Base-by-base conservation (phyloP, 163 green algal genomes). In the Trebouxia gelatinosa region DNA sequence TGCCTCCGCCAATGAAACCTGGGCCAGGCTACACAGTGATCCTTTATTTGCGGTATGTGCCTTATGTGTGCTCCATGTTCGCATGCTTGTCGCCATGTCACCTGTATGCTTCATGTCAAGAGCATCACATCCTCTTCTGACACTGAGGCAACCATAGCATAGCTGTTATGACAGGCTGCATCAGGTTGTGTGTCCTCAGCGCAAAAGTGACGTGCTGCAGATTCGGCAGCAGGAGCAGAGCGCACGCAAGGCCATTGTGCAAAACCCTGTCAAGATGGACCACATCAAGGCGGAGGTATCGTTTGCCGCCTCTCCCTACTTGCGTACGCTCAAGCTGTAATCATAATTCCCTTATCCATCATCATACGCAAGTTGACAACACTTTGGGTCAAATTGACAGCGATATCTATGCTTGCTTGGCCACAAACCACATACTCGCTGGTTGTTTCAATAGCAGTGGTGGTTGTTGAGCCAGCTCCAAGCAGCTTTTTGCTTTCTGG, bases 251-350 rank as follows among this genome's bases (percentile, higher is more conserved):
- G 84, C 77, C 16, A 89, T 97, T 16, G 78, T 86, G 46, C 67
- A 86, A 38, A 97, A 97, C 80, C 93, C 93, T 19, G 82, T 96
- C 39, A 87, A 95, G 81, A 97, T 97, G 92, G 82, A 92, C 77
- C 83, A 86, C 54, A 93, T 97, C 74, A 89, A 94, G 43, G 83
- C 88, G 62, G 85, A 90, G 83, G 89, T 95, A 59, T 39, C 70
- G 1, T 34, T 48, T 31, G 50, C 26, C 59, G 19, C 31, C 26
- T 29, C 40, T 39, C 28, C n/a, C 38, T 32, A 5, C 34, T 37
- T 72, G 58, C 58, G 34, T 67, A 1, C 2, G 26, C 58, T 7
- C 3, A 59, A 29, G 48, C 2, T 59, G n/a, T n/a, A n/a, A n/a
- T n/a, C n/a, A n/a, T n/a, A n/a, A n/a, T n/a, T n/a, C n/a, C n/a